These are phyloP conservation scores for Heliamphora exappendiculata DNA, from an alignment of 148 eudicot species.

Conservation along the genomic window DNA sequence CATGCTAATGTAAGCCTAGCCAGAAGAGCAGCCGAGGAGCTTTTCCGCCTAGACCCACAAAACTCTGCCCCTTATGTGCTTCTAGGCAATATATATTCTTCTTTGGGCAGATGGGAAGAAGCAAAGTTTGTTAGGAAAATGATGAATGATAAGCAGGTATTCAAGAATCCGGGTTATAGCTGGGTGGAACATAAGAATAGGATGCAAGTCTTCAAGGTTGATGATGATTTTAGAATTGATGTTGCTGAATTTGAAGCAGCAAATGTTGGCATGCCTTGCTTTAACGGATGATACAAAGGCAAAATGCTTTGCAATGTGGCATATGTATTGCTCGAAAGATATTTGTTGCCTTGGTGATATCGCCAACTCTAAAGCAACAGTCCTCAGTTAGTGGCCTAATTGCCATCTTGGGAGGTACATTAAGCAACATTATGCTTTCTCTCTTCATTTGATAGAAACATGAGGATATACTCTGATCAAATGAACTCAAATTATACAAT, in stretches of 20 bases:
- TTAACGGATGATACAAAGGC: background rate
- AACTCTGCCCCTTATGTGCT: conserved; percentile 61
- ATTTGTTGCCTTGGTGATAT: background rate
- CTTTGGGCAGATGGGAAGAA: conserved; percentile 79
- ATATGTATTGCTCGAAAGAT: background rate
- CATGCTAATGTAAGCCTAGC: conserved; percentile 55
- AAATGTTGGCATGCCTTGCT: background rate
- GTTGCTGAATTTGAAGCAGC: conserved; percentile 13
- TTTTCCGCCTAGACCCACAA: conserved; percentile 45
- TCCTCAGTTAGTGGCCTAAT: background rate
- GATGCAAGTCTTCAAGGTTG: conserved; percentile 2
- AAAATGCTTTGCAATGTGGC: background rate
- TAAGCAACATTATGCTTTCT: background rate
- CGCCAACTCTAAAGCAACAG: background rate
- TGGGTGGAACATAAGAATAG: conserved; percentile 35
- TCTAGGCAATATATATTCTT: conserved; percentile 59
- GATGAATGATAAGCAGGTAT: conserved; percentile 37
- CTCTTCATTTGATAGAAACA: background rate
- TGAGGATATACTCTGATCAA: background rate
- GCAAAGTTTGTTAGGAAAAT: conserved; percentile 44
- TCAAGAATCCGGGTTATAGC: conserved; percentile 60
- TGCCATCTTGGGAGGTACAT: background rate
- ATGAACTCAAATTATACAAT: background rate
- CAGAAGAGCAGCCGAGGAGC: conserved; percentile 55
- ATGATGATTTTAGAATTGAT: background rate